Base-by-base conservation (phyloP, 805 yeast genomes). In the Priceomyces carsonii region DNA sequence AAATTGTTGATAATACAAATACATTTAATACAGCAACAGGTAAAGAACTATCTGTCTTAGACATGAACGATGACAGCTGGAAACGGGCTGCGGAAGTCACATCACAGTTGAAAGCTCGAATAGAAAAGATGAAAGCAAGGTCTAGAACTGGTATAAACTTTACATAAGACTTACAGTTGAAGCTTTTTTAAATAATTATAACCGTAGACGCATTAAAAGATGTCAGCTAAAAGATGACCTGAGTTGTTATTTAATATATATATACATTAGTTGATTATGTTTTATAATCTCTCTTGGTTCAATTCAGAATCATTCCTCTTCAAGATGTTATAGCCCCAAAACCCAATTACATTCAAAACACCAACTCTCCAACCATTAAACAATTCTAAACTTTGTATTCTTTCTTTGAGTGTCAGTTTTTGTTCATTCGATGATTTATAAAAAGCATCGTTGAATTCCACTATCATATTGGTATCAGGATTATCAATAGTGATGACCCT, bases 291-390 rank as follows among this genome's bases (percentile, higher is more conserved):
- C 37, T 63, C 69, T 39, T 59, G 65, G 32, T 44, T 50, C 27
- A 59, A 38, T 27, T 69, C 75, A 8, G 57, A 43, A 14, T 78
- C 76, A 39, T 65, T 69, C 44, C 69, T 66, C 36, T 76, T 73
- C 44, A 83, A 52, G 34, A 84, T 62, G 35, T 76, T 72, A 45
- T 85, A 71, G 2, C 95, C 90, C 84, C 95, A 91, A 33, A 82
- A 81, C 8, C 95, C 93, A 32, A 85, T 58, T 3, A 86, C 75
- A 42, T 91, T 87, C 39, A 88, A 58, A 8, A 85, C 69, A 18
- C 95, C 95, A 26, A 88, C 80, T 56, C 87, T 77, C 98, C 98
- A 91, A 23, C 98, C 99, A 47, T 91, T 75, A 71, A 86, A 90
- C 35, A 69, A 55, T 1, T 69, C 69, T 21, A 61, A 40, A 16